Base-by-base conservation (phyloP, 1,284 basidiomycete genomes). In the Naganishia sp. region DNA sequence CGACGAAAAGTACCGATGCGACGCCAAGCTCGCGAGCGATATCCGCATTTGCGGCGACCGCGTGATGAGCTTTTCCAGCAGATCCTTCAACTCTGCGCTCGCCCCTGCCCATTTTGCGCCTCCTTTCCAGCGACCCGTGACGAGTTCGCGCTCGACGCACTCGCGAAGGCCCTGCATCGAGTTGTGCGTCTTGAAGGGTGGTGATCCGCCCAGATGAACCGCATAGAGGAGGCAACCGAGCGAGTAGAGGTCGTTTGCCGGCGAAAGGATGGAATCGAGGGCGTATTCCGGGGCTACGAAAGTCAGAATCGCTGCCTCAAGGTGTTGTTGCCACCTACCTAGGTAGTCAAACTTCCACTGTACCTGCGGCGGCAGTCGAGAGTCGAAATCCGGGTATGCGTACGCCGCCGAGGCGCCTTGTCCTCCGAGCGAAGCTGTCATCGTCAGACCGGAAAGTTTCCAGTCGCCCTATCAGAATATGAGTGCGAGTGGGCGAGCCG, bases 341-440 rank as follows among this genome's bases (percentile, higher is more conserved):
- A 95, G 89, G 76, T 94, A 98, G 79, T 99, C 94, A 72, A 96
- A 91, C 63, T 93, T 92, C 67, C 92, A 87, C 77, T 96, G 94
- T 3, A 93, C 85, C 71, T 91, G 90, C 11, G 86, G 80, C 0
- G 93, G 90, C 28, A 92, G 80, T 53, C 88, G 84, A 18, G 86
- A 86, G 77, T 98, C 94, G 69, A 88, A 90, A 35, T 91, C 89
- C 0, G 94, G 94, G 73, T 91, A 95, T 68, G 90, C 87, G 87
- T 92, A 96, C 32, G 86, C 1, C 91, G 51, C 31, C 3, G 65
- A 54, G 0, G 47, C 87, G 0, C 88, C 83, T 5, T 85, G 82
- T 1, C 92, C 93, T 69, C 87, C 1, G 2, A 98, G 82, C 1
- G 90, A 85, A 18, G 94, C 93, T 0, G 92, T 92, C 60, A 94